Base-by-base conservation (phyloP, 805 yeast genomes). In the Candida insectorum region DNA sequence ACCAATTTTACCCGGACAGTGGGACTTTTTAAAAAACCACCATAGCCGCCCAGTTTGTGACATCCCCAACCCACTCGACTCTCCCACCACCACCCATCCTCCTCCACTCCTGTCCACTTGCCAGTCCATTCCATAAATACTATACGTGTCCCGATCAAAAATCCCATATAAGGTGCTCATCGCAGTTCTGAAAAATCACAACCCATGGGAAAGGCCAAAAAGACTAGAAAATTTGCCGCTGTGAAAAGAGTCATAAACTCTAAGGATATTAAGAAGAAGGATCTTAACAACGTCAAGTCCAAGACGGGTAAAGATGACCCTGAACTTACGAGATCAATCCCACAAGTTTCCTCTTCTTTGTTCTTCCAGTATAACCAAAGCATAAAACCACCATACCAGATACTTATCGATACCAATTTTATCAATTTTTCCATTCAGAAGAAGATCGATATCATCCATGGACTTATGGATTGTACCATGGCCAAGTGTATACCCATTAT, bases 381-480 rank as follows among this genome's bases (percentile, higher is more conserved):
- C 12, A 85, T 93, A 45, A 87, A 85, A 58, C 98, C 98, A n/a
- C 98, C 98, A 28, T 93, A 93, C 54, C 97, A 93, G 58, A 91
- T 93, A 4, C 71, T 93, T 13, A 81, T 93, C 31, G 98, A 93
- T 77, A 93, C 98, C 18, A 93, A 93, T 69, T 93, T 93, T 62
- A 85, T 93, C 60, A 93, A 93, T 67, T 89, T 89, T 62, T 85
- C 96, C 43, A 91, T 93, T 45, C 97, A 88, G 58, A 93, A 93
- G 66, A 93, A 93, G 53, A 80, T 93, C 34, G 98, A 93, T 56
- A 68, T 93, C 7, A 89, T 87, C n/a, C 75, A 88, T 49, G 98
- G 97, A 9, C 83, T 93, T 83, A 91, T 93, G 97, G 97, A 91
- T 58, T 75, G 94, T 38, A 65, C 91, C 24, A 82, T 82, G 54